Percentiles rank a stretch among this genome's conserved stretches.
phyloP scores from a whole-genome alignment of 2,329 filamentous ascomycete genomes.

The Chalara sp. region DNA sequence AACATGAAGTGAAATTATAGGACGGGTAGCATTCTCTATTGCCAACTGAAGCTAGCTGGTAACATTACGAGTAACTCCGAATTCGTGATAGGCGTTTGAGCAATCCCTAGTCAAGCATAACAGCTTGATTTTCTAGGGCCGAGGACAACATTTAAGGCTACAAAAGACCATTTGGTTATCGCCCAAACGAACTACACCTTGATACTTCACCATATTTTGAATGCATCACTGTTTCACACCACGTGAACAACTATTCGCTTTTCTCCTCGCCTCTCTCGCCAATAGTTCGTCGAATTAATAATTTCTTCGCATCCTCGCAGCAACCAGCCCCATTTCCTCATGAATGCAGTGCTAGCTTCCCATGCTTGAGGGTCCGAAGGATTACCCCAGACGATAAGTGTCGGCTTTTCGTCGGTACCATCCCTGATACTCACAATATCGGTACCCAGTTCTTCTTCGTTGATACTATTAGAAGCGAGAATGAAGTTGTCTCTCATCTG shows the following conservation, averaged over 20 bases:
- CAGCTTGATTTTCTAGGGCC: too few relatives aligned
- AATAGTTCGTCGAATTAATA: slow-evolving; percentile 30
- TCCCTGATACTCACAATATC: slow-evolving; percentile 27
- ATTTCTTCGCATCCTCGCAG: slow-evolving; percentile 31
- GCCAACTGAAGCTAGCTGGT: too few relatives aligned
- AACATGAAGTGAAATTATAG: too few relatives aligned
- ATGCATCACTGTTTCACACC: too few relatives aligned
- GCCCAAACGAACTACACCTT: too few relatives aligned
- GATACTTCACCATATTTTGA: too few relatives aligned
- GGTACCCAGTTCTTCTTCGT: slow-evolving; percentile 29
- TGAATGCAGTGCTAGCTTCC: slow-evolving; percentile 38
- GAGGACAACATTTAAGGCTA: too few relatives aligned
- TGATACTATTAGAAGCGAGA: slow-evolving; percentile 23
- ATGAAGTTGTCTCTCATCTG: slow-evolving; percentile 34
- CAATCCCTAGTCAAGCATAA: too few relatives aligned
- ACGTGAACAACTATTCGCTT: neutral
- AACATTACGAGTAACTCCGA: too few relatives aligned
- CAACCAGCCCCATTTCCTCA: slow-evolving; percentile 38
- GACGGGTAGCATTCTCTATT: too few relatives aligned
- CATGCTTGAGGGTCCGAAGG: slow-evolving; percentile 36
- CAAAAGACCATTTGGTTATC: too few relatives aligned
- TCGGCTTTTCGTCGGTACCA: slow-evolving; percentile 12
- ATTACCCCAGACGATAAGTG: slow-evolving; percentile 13
- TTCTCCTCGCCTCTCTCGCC: slow-evolving; percentile 39
- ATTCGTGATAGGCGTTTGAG: too few relatives aligned